Base-by-base conservation (phyloP, 148 eudicot genomes). In the Silene latifolia region DNA sequence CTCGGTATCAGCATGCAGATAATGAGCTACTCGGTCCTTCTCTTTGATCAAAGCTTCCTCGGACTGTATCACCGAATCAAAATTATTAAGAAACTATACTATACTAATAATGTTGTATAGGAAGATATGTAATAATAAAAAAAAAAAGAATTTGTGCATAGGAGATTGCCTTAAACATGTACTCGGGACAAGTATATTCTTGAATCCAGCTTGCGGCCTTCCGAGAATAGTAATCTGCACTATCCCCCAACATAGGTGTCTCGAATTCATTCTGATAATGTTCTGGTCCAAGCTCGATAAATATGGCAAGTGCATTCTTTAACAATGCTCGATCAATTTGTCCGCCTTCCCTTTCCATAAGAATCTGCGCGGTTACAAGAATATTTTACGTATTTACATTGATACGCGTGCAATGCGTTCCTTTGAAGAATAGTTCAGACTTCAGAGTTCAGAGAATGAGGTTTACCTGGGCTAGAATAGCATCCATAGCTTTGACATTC, bases 131-230 rank as follows among this genome's bases (percentile, higher is more conserved):
- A 21, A 73, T n/a, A 7, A n/a, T 39, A 44, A 10, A 62, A 53
- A 7, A n/a, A 51, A 44, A 10, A 62, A 53, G 57, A 42, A 8
- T 17, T 10, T 63, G 15, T 6, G 54, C 21, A 19, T 32, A 46
- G 67, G 24, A 10, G 11, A 63, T 63, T 77, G 79, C 97, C 89
- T 89, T 91, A 80, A 87, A 72, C 91, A 91, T 85, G 78, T 91
- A 91, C 60, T 87, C 97, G 68, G 97, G 93, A 72, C 91, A 91
- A 58, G 93, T 83, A 82, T 87, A 86, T 70, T 86, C 89, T 19
- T 72, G 74, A 48, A 91, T 89, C 97, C 91, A 91, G 27, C 72
- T 86, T 76, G 91, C 84, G 39, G 97, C 90, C 81, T 89, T 86
- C 74, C 90, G 86, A 53, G 97, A 91, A 83, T 91, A 89, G 78